These are phyloP conservation scores for barley (Hordeum vulgare) DNA, from an alignment of 176 grass and related monocot species.

Conservation along the genomic window MorexV3_pseudomolecules_assembly NC_058522.1:474076165-474076664, in stretches of 20 bases:
- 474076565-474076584: background rate
- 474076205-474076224: background rate
- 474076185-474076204: background rate
- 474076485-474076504: background rate
- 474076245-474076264: background rate
- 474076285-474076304: background rate
- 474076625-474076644: too few relatives aligned
- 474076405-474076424: background rate
- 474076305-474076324: background rate
- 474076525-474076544: background rate
- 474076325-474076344: background rate
- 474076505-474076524: background rate
- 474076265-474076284: background rate
- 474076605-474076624: background rate
- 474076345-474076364: background rate
- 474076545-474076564: background rate
- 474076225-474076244: background rate
- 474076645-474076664: too few relatives aligned
- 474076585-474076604: background rate
- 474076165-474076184: background rate
- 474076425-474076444: background rate
- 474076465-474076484: background rate
- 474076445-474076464: background rate
- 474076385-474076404: background rate
- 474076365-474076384: background rate